Conservation (phyloP, 805 yeast species). For the Torulaspora maleeae region DNA sequence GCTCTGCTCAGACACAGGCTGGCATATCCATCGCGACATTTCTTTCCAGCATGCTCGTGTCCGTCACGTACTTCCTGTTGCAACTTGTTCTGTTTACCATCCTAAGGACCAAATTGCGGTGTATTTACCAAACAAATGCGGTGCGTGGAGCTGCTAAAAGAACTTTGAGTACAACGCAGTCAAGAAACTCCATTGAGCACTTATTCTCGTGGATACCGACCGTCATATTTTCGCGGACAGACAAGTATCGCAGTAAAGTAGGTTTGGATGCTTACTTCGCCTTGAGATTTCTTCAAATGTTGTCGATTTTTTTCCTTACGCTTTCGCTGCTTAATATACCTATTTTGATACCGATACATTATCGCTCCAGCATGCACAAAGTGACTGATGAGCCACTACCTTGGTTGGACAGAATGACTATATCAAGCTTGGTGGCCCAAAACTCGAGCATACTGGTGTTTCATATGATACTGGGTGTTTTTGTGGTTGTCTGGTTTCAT, state of each 20-base stretch:
- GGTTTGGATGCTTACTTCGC: slow-evolving; percentile 78
- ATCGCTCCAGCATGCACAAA: slow-evolving; percentile 30
- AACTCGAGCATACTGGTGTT: slow-evolving; percentile 49
- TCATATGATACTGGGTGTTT: slow-evolving; percentile 57
- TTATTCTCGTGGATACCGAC: slow-evolving; percentile 54
- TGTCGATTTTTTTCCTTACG: slow-evolving; percentile 47
- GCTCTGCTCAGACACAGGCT: slow-evolving; percentile 52
- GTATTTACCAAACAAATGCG: slow-evolving; percentile 43
- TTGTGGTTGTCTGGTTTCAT: slow-evolving; percentile 55
- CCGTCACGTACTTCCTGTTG: slow-evolving; percentile 48
- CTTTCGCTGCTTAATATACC: slow-evolving; percentile 54
- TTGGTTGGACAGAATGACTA: slow-evolving; percentile 57
- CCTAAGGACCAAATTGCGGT: slow-evolving; percentile 35
- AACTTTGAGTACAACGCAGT: not conserved
- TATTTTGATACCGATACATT: slow-evolving; percentile 61
- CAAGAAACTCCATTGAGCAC: slow-evolving; percentile 14
- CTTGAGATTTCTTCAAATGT: slow-evolving; percentile 52
- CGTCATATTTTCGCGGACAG: slow-evolving; percentile 39
- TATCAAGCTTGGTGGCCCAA: slow-evolving; percentile 59
- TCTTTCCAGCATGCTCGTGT: slow-evolving; percentile 50
- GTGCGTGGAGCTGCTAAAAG: not conserved
- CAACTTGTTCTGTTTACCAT: slow-evolving; percentile 46
- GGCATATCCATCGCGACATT: slow-evolving; percentile 58
- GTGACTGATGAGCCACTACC: slow-evolving; percentile 6
- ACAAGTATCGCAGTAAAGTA: slow-evolving; percentile 36